Conservation (phyloP, 2,329 filamentous ascomycete species). For the Pleoardoris graminearum region DNA sequence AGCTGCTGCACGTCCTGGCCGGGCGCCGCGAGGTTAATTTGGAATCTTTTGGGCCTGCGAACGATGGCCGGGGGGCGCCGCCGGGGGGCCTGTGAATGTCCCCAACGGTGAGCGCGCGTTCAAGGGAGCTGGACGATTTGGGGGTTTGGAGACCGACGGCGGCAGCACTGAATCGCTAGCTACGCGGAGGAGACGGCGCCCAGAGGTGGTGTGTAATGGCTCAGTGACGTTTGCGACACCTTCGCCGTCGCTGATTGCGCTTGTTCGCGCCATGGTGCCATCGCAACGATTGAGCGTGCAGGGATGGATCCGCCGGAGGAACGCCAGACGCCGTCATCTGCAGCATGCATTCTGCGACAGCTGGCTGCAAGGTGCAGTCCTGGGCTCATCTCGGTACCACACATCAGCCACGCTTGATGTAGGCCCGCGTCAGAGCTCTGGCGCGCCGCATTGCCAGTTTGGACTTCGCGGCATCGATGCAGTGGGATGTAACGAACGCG, state of each 20-base stretch:
- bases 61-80: constrained; percentile 29
- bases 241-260: not conserved
- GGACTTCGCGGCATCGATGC: not conserved
- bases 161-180: not conserved
- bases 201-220: not conserved
- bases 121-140: constrained; percentile 9
- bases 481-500: not conserved
- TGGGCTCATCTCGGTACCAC: constrained; percentile 45
- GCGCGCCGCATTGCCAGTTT: not conserved
- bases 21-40: constrained; percentile 28
- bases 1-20: constrained; percentile 22
- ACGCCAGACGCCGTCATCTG: constrained; percentile 25
- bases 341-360: constrained; percentile 32
- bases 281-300: constrained; percentile 14
- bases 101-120: constrained; percentile 17
- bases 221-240: not conserved
- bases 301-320: constrained; percentile 30
- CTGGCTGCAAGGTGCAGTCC: constrained; percentile 34
- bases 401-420: not conserved
- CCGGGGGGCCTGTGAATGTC: constrained; percentile 23
- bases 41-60: constrained; percentile 35
- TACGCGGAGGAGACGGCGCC: constrained; percentile 6
- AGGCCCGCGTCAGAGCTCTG: not conserved
- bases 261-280: constrained; percentile 12
- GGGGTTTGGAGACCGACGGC: constrained; percentile 8